These are phyloP conservation scores for Malassezia nana DNA, from an alignment of 1,284 basidiomycete genomes.

Conservation along the genomic window DNA sequence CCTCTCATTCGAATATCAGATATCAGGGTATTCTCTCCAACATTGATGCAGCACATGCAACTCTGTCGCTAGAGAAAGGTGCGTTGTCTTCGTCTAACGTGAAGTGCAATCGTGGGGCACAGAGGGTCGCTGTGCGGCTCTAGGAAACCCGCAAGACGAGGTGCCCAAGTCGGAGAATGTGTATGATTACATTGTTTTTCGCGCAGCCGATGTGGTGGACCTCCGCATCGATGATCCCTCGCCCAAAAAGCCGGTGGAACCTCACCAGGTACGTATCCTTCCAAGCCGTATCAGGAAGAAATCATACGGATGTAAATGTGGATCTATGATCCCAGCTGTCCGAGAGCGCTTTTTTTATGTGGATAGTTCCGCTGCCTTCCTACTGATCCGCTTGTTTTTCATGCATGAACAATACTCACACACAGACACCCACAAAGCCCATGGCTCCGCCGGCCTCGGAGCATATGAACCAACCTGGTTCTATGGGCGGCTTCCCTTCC, in stretches of 20 bases:
- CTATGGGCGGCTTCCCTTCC: neutral
- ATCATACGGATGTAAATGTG: slow-evolving; percentile 61
- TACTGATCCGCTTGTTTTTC: slow-evolving; percentile 52
- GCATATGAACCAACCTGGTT: neutral
- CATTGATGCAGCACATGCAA: slow-evolving; percentile 70
- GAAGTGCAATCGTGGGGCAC: slow-evolving; percentile 79
- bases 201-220: slow-evolving; percentile 50
- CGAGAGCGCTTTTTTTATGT: slow-evolving; percentile 64
- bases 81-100: slow-evolving; percentile 23
- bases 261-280: slow-evolving; percentile 3
- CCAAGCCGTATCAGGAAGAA: slow-evolving; percentile 37
- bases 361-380: slow-evolving; percentile 66
- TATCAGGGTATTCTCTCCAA: slow-evolving; percentile 75
- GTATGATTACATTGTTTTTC: slow-evolving; percentile 54
- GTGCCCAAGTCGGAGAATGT: slow-evolving; percentile 48
- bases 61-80: slow-evolving; percentile 79
- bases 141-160: slow-evolving; percentile 51
- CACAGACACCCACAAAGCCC: neutral
- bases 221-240: slow-evolving; percentile 49
- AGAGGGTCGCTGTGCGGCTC: slow-evolving; percentile 58
- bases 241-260: slow-evolving; percentile 19
- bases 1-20: slow-evolving; percentile 78
- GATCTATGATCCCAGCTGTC: slow-evolving; percentile 51
- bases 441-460: neutral
- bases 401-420: slow-evolving; percentile 1